These are phyloP conservation scores for Harrya chromipes DNA, from an alignment of 768 basidiomycete species.

Conservation along the genomic window DNA sequence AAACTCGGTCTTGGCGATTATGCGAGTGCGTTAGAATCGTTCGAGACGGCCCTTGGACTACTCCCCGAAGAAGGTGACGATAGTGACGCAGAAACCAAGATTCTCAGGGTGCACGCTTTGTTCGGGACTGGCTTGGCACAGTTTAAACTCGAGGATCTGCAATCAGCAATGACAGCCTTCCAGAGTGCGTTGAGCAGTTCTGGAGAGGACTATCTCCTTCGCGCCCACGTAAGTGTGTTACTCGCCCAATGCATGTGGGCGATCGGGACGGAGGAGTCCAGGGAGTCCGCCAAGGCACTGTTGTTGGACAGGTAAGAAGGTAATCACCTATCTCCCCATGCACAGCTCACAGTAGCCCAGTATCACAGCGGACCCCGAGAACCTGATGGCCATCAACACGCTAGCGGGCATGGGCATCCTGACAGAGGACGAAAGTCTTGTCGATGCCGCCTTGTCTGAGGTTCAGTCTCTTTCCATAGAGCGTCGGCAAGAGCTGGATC, in stretches of 20 bases:
- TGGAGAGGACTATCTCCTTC: constrained; percentile 44
- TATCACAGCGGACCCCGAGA: constrained; percentile 73
- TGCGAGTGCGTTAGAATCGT: constrained; percentile 60
- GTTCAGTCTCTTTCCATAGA: constrained; percentile 68
- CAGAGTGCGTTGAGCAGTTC: constrained; percentile 63
- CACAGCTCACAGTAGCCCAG: constrained; percentile 39
- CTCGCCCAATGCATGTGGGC: constrained; percentile 88
- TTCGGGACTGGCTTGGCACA: constrained; percentile 73
- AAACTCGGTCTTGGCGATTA: constrained; percentile 60
- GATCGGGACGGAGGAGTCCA: constrained; percentile 68
- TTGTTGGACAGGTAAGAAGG: constrained; percentile 76
- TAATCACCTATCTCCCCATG: background rate
- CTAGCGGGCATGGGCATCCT: constrained; percentile 90
- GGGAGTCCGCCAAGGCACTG: constrained; percentile 72
- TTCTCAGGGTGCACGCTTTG: constrained; percentile 58
- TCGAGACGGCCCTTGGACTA: constrained; percentile 70
- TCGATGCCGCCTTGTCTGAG: constrained; percentile 86
- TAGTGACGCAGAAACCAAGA: constrained; percentile 31
- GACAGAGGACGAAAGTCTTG: constrained; percentile 69
- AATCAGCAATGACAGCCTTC: constrained; percentile 61
- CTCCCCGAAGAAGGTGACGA: constrained; percentile 47
- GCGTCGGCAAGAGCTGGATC: constrained; percentile 63
- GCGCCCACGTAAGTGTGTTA: constrained; percentile 71
- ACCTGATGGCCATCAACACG: constrained; percentile 75
- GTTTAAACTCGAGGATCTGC: constrained; percentile 60